Evolutionary conservation across 2,329 filamentous ascomycete genomes (phyloP).

Genomic region (Neobulgaria alba): DNA sequence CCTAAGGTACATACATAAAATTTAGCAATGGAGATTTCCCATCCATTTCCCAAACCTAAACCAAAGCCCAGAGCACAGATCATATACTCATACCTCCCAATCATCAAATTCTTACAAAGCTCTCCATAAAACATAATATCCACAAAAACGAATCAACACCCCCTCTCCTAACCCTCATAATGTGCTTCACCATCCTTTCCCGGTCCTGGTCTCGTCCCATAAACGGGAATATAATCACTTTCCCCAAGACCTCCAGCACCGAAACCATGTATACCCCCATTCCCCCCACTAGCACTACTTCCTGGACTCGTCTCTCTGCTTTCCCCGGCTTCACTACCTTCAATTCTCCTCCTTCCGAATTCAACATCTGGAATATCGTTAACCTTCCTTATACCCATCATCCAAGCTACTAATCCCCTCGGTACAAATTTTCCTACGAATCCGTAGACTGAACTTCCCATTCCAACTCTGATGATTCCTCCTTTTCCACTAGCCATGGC

Average conservation of each 20-base stretch:
- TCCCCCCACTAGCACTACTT: slow-evolving; percentile 3
- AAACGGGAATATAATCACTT: slow-evolving; percentile 24
- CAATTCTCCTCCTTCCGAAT: slow-evolving; percentile 9
- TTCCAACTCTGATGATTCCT: slow-evolving; percentile 67
- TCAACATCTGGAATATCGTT: slow-evolving; percentile 5
- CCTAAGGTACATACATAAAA: no score
- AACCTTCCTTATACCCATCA: slow-evolving; percentile 71
- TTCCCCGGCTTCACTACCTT: slow-evolving; percentile 6
- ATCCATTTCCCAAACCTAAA: no score
- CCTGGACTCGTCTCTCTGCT: slow-evolving; percentile 14
- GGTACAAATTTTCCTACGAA: slow-evolving; percentile 78
- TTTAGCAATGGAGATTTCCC: not conserved
- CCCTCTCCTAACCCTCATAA: no score
- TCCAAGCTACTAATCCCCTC: slow-evolving; percentile 73
- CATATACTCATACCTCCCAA: no score
- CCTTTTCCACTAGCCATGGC: slow-evolving; percentile 57
- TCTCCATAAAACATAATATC: no score
- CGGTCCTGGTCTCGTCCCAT: no score
- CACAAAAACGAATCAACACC: no score
- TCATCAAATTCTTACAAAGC: no score
- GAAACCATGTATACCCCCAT: not conserved
- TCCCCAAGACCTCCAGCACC: slow-evolving; percentile 11
- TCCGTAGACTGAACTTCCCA: slow-evolving; percentile 76
- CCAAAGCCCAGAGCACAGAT: no score
- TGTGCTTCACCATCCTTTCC: no score